Evolutionary conservation across 2,329 filamentous ascomycete genomes (phyloP), one percentile per base, ranked within the genome.

Genomic region (Diaporthe humulicola): DNA sequence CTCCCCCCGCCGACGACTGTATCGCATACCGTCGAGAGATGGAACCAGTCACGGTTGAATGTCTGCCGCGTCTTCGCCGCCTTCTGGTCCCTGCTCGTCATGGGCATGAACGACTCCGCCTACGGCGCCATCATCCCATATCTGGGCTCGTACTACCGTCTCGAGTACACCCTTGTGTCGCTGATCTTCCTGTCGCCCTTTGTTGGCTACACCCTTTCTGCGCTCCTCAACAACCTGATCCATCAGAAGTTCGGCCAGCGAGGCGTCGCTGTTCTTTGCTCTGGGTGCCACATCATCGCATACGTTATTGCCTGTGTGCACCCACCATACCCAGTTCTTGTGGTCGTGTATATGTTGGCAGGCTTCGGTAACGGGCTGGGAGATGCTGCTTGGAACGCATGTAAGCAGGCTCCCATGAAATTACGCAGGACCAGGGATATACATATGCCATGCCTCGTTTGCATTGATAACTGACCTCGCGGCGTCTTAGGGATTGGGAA

Each of bases 291-390:
- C 79, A 77, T 94, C 0, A 70, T 90, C n/a, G 87, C 92, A 8
- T 95, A 94, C 79, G 83, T 91, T 54, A 85, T 93, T 71, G 89
- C 93, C 50, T 86, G 88, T 0, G 80, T 90, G 6, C 93, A 94
- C 80, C 93, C 93, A 1, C 92, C 92, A 0, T 94, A 92, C 77
- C 90, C 92, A 0, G 90, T 90, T 0, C 84, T 95, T 0, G 89
- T 94, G 1, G 80, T 94, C 15, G 87, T 90, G 14, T 94, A 92
- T 79, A 88, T 91, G 76, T 81, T 95, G 2, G 90, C 92, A 0
- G 93, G 93, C 0, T 91, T 94, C 71, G 93, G 93, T 0, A 95
- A 93, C 79, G 93, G 93, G 0, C 82, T 94, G 0, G 86, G 88
- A 17, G 92, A 90, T 75, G 88, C 86, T 9, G 88, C 84, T 1